phyloP scores from a whole-genome alignment of 169 alveolate genomes.

The Cystoisospora suis region DNA sequence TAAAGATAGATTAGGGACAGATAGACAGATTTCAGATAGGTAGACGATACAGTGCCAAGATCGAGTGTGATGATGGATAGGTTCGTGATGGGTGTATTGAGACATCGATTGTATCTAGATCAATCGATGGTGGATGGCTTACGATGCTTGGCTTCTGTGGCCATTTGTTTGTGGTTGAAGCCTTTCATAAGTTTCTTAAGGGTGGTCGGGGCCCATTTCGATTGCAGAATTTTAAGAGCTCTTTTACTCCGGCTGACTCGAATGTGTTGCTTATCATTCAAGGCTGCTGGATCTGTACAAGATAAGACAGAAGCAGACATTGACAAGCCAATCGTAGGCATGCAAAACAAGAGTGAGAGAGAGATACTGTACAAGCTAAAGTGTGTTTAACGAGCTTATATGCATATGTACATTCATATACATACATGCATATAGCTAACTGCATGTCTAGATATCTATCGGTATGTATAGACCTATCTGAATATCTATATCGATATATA shows the following conservation, averaged over 20 bases:
- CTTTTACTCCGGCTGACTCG: constrained; percentile 11
- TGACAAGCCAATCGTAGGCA: not conserved
- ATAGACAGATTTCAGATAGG: too few species aligned
- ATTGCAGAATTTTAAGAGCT: not conserved
- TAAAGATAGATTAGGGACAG: too few species aligned
- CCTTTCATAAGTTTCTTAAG: not conserved
- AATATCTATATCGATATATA: not conserved
- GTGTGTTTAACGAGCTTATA: not conserved
- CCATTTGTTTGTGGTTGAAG: not conserved
- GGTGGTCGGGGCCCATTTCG: constrained; percentile 16
- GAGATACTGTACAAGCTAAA: not conserved
- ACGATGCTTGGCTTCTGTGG: constrained; percentile 8
- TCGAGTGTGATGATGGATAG: too few species aligned
- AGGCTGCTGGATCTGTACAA: constrained; percentile 39
- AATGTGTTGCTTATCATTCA: constrained; percentile 35
- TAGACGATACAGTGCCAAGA: too few species aligned
- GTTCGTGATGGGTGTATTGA: too few species aligned
- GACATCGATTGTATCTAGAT: too few species aligned
- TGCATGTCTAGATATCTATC: not conserved
- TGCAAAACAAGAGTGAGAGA: not conserved
- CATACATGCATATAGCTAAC: not conserved
- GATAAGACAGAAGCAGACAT: not conserved
- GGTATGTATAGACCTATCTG: not conserved
- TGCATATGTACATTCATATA: not conserved
- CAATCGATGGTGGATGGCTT: not conserved